Evolutionary conservation across 352 stramenopile species (phyloP).

Genomic region (Phytophthora chlamydospora): DNA sequence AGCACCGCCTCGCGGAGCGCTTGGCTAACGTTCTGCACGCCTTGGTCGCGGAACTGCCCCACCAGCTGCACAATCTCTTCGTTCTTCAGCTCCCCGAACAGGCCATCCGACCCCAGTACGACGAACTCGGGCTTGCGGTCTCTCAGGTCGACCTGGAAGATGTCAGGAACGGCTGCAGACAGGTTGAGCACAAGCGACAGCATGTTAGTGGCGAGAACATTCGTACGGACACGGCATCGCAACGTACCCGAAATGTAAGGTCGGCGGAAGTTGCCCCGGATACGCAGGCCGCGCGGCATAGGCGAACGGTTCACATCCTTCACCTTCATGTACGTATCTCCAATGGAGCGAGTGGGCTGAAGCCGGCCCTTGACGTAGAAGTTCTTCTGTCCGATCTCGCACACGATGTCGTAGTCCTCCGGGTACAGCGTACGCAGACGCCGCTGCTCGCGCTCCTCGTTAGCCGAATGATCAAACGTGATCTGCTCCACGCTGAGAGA

Average conservation of each 20-base stretch:
- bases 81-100: constrained; percentile 70
- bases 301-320: constrained; percentile 69
- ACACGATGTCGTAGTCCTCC: constrained; percentile 73
- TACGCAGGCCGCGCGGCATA: constrained; percentile 65
- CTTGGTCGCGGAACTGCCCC: constrained; percentile 48
- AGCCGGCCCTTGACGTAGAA: constrained; percentile 77
- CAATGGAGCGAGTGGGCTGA: constrained; percentile 68
- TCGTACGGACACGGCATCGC: not conserved
- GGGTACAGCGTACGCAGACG: constrained; percentile 61
- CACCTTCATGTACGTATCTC: constrained; percentile 82
- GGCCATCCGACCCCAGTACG: constrained; percentile 64
- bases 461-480: constrained; percentile 70
- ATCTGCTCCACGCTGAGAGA: constrained; percentile 67
- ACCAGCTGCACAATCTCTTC: constrained; percentile 66
- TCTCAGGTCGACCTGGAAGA: constrained; percentile 64
- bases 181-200: not conserved
- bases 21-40: constrained; percentile 61
- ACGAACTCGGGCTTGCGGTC: constrained; percentile 64
- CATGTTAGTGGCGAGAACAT: constrained; percentile 3
- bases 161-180: constrained; percentile 55
- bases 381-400: constrained; percentile 67
- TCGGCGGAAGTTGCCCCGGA: constrained; percentile 58
- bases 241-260: constrained; percentile 60
- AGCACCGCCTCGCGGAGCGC: constrained; percentile 53
- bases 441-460: constrained; percentile 63